Base-by-base conservation (phyloP, 177 flowering plant species). In the Telopea speciosissima region DNA sequence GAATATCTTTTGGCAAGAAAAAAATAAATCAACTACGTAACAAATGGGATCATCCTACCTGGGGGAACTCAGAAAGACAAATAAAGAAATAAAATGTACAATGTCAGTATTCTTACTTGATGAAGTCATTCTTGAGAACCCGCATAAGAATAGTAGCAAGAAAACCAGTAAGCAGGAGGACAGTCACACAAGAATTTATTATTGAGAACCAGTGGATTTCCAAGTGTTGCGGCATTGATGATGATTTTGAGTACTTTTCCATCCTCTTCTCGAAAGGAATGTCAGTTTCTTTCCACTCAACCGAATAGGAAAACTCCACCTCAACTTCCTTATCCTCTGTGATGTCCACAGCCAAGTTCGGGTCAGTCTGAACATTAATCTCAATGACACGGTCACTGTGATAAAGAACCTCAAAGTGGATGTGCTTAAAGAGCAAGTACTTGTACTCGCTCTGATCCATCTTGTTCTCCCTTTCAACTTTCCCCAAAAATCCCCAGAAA, bases 131-230 rank as follows among this genome's bases (percentile, higher is more conserved):
- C 83, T 92, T 90, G 59, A 92, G 88, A 59, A 90, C 93, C 33
- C 92, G 83, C 96, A 89, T 87, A 70, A 88, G 86, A 76, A 89
- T 88, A 7, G 91, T 86, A 10, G 92, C 96, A 70, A 92, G 91
- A 49, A 90, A 92, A 17, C 93, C 96, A 70, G 96, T 89, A 69
- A 92, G 76, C n/a, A 90, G 92, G 23, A 92, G 90, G 62, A 90
- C 93, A 0, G 92, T 90, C 45, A 89, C 92, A 70, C 96, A 90
- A 22, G 96, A 92, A 69, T 90, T 92, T 66, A 88, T 85, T 54
- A 92, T 90, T 25, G 97, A 92, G 73, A 87, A 88, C 92, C 93
- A 89, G 70, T 90, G 97, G 60, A 92, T 90, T 72, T 92, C 96
- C 79, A 90, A 78, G 79, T 92, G 95, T 62, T 87, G 97, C 23